Percentiles rank a stretch among this genome's conserved stretches.
These are phyloP conservation scores for Malassezia restricta DNA, from an alignment of 1,284 basidiomycete species.

Conservation along the genomic window DNA sequence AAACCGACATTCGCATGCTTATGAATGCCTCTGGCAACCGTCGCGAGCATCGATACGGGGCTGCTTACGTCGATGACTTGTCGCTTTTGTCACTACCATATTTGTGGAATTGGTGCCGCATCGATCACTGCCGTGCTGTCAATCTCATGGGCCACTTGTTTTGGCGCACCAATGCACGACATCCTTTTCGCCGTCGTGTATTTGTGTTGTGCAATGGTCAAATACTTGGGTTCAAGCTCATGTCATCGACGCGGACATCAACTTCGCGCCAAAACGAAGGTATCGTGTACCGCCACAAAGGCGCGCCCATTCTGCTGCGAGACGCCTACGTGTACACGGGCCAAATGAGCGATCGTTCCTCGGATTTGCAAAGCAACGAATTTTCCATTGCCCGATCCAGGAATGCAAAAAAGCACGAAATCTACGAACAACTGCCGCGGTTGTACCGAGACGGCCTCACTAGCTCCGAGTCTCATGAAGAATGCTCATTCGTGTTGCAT, in stretches of 20 bases:
- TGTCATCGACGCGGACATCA: conserved; percentile 29
- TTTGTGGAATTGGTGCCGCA: conserved; percentile 67
- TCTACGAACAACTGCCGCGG: conserved; percentile 21
- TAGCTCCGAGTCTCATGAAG: conserved; percentile 39
- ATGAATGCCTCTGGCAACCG: conserved; percentile 53
- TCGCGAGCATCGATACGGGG: background rate
- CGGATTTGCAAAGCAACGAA: background rate
- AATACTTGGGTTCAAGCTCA: conserved; percentile 34
- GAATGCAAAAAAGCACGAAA: background rate
- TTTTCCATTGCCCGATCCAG: conserved; percentile 20
- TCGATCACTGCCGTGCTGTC: conserved; percentile 63
- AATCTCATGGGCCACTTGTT: conserved; percentile 60
- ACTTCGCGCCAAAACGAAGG: conserved; percentile 43
- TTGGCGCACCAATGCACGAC: conserved; percentile 41
- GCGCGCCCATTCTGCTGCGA: conserved; percentile 34
- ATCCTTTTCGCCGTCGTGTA: conserved; percentile 27
- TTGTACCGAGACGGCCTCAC: conserved; percentile 38
- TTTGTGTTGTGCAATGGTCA: conserved; percentile 38
- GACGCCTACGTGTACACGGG: conserved; percentile 44
- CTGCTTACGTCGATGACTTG: conserved; percentile 15
- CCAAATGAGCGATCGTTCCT: conserved; percentile 2
- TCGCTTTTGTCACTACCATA: conserved; percentile 54
- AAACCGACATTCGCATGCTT: conserved; percentile 60
- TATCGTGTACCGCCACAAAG: conserved; percentile 37
- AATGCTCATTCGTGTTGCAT: conserved; percentile 44